Percentiles rank a stretch among this genome's conserved stretches.
phyloP scores from a whole-genome alignment of 139 green algal genomes.

The Coccomyxa sp. region DNA sequence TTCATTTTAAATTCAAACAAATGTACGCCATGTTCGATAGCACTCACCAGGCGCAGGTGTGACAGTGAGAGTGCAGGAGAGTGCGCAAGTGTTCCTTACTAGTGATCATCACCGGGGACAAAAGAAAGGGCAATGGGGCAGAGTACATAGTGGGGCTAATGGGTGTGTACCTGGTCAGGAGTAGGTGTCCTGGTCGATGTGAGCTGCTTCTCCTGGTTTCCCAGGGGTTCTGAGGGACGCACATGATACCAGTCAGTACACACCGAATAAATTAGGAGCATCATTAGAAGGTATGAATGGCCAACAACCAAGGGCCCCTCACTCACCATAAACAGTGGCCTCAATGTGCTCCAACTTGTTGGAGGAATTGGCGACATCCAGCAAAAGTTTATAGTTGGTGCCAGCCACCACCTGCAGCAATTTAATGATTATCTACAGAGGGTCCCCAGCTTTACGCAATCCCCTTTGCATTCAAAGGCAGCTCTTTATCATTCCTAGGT shows the following conservation, averaged over 20 bases:
- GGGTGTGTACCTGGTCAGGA: background rate
- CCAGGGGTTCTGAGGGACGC: background rate
- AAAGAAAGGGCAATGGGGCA: background rate
- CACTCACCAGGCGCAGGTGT: background rate
- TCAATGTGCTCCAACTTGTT: constrained; percentile 20
- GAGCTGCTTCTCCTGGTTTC: background rate
- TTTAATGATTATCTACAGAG: too few relatives aligned
- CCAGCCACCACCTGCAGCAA: constrained; percentile 15
- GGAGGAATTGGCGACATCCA: constrained; percentile 19
- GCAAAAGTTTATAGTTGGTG: constrained; percentile 42
- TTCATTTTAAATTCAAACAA: background rate
- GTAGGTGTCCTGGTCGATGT: background rate
- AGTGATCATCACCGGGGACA: background rate
- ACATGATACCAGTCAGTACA: too few relatives aligned
- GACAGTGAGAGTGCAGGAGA: background rate
- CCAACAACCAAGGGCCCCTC: background rate
- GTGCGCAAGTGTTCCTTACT: too few relatives aligned
- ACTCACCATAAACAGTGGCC: constrained; percentile 32
- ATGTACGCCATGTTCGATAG: background rate
- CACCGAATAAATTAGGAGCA: too few relatives aligned
- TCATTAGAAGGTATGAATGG: background rate
- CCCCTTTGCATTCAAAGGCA: background rate
- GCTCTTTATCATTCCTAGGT: background rate
- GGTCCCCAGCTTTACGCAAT: too few relatives aligned
- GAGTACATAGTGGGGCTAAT: background rate